Percentiles rank a stretch among this genome's conserved stretches.
Evolutionary conservation across 768 basidiomycete genomes (phyloP).

Genomic region (Kwoniella dendrophila): DNA sequence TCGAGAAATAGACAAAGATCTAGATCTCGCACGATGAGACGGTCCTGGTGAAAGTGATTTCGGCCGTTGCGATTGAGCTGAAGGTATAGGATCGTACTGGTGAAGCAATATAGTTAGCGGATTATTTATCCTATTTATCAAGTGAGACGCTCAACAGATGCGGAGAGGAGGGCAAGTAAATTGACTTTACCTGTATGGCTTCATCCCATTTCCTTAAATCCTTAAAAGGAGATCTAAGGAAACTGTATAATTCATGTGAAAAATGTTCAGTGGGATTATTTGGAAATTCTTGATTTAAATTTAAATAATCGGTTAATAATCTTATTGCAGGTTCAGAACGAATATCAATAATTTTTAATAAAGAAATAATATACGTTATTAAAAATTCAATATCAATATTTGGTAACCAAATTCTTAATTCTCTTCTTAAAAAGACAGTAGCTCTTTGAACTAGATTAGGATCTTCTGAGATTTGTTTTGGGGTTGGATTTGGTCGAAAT

Average conservation of each 20-base stretch:
- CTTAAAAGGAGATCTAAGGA: slow-evolving; percentile 82
- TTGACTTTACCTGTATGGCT: slow-evolving; percentile 68
- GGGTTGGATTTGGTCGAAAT: slow-evolving; percentile 86
- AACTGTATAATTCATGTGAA: slow-evolving; percentile 89
- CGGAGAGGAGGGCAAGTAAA: neutral
- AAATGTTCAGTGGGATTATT: slow-evolving; percentile 89
- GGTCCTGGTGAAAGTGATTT: too few relatives aligned
- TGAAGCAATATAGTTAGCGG: neutral
- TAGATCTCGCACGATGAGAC: too few relatives aligned
- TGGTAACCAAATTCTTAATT: slow-evolving; percentile 77
- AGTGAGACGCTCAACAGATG: too few relatives aligned
- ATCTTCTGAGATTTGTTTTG: slow-evolving; percentile 77
- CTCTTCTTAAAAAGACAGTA: slow-evolving; percentile 77
- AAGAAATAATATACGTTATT: slow-evolving; percentile 80
- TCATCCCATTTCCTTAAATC: slow-evolving; percentile 81
- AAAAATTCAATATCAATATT: slow-evolving; percentile 93
- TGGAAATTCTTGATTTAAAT: slow-evolving; percentile 62
- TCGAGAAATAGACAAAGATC: too few relatives aligned
- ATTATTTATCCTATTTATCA: neutral
- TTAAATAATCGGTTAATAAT: slow-evolving; percentile 79
- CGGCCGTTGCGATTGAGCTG: slow-evolving; percentile 5
- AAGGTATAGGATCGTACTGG: slow-evolving; percentile 46
- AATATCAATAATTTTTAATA: slow-evolving; percentile 91
- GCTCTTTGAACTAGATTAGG: slow-evolving; percentile 68
- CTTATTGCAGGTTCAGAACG: slow-evolving; percentile 77